These are phyloP conservation scores for Microdochium trichocladiopsis DNA, from an alignment of 2,329 filamentous ascomycete genomes.

Conservation along the genomic window DNA sequence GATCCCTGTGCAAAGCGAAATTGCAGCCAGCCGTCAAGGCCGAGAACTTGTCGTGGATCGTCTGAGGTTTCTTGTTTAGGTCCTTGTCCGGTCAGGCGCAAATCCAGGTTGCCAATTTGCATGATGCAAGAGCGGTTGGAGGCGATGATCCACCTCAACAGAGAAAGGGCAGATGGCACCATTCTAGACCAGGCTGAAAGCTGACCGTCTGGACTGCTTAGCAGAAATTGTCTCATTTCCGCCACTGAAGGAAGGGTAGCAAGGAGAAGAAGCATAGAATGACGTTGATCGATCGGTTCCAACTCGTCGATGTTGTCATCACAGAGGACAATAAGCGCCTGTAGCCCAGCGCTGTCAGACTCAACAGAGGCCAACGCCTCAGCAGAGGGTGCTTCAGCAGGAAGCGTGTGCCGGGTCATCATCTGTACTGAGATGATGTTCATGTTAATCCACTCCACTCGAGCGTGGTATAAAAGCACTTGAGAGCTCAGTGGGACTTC, in stretches of 20 bases:
- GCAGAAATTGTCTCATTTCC: conserved; percentile 45
- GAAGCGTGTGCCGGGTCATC: conserved; percentile 9
- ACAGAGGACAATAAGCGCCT: conserved; percentile 30
- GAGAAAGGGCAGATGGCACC: conserved; percentile 55
- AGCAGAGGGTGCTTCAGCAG: not conserved
- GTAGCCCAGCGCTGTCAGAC: too few relatives aligned
- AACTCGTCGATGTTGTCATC: conserved; percentile 52
- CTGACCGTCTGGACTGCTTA: conserved; percentile 24
- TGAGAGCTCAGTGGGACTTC: too few relatives aligned
- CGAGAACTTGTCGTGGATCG: not conserved
- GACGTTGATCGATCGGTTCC: conserved; percentile 32
- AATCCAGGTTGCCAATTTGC: conserved; percentile 45
- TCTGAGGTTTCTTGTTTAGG: not conserved
- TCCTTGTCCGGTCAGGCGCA: not conserved
- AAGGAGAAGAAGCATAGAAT: conserved; percentile 44
- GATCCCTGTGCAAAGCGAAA: conserved; percentile 86
- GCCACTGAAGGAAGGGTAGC: conserved; percentile 54
- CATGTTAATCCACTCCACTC: conserved; percentile 4
- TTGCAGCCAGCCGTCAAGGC: conserved; percentile 64
- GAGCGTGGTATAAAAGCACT: conserved; percentile 14
- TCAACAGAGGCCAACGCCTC: conserved; percentile 4
- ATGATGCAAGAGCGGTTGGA: conserved; percentile 85
- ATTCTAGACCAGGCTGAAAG: conserved; percentile 46
- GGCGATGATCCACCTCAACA: conserved; percentile 82
- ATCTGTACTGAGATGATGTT: conserved; percentile 9